phyloP scores from a whole-genome alignment of 1,139 yeast genomes.

The Suhomyces coccinellae region DNA sequence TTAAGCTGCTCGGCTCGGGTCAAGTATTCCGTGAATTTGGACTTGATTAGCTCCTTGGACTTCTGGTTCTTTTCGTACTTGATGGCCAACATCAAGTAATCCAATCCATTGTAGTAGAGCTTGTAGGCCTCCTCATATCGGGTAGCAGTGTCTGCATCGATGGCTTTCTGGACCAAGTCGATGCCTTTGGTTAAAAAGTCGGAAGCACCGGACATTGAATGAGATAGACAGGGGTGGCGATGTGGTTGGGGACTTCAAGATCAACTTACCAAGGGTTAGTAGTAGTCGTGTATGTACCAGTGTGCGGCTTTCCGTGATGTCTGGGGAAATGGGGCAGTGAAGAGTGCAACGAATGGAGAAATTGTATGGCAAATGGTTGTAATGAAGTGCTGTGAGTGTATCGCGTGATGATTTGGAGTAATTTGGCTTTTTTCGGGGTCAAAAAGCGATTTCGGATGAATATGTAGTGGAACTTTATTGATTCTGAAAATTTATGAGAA shows the following conservation, averaged over 20 bases:
- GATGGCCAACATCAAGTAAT: constrained; percentile 91
- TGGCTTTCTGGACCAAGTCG: constrained; percentile 89
- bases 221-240: not conserved
- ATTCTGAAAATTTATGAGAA: too few species aligned
- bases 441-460: too few species aligned
- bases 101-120: constrained; percentile 88
- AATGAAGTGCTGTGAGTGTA: too few species aligned
- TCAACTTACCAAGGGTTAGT: not conserved
- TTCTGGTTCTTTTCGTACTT: constrained; percentile 93
- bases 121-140: constrained; percentile 93
- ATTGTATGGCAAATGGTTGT: not conserved
- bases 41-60: constrained; percentile 83
- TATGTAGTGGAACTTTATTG: too few species aligned
- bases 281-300: not conserved
- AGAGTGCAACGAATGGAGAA: not conserved
- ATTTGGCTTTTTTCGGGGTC: too few species aligned
- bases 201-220: constrained; percentile 48
- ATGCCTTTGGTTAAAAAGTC: constrained; percentile 93
- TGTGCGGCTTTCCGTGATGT: not conserved
- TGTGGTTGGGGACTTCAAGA: not conserved
- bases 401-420: too few species aligned
- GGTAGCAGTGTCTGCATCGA: constrained; percentile 90
- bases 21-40: constrained; percentile 88
- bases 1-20: constrained; percentile 93
- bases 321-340: not conserved